Evolutionary conservation across 1,139 yeast species (phyloP).

Genomic region (Kluyveromyces sp.): DNA sequence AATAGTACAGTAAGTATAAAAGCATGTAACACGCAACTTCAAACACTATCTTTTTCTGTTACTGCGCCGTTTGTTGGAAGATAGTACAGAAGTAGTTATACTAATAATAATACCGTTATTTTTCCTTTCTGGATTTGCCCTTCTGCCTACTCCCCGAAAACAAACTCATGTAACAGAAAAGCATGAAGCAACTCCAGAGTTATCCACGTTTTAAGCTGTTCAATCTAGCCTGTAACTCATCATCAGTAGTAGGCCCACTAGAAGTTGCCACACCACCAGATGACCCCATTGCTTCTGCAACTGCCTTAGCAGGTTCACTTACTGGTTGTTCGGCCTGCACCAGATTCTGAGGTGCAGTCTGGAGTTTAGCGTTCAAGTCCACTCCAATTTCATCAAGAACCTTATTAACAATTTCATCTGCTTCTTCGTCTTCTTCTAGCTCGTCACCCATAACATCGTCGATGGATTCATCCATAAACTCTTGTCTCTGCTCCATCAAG

Average conservation of each 20-base stretch:
- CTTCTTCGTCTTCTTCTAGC: conserved; percentile 72
- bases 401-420: conserved; percentile 84
- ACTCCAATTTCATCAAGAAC: conserved; percentile 96
- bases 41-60: too few relatives aligned
- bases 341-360: conserved; percentile 57
- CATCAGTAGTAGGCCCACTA: conserved; percentile 49
- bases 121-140: too few relatives aligned
- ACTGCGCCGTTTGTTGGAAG: too few relatives aligned
- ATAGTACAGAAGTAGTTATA: too few relatives aligned
- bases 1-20: conserved; percentile 9
- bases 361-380: conserved; percentile 60
- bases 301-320: conserved; percentile 29
- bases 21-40: too few relatives aligned
- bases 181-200: too few relatives aligned
- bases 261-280: conserved; percentile 32
- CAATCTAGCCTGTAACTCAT: conserved; percentile 82
- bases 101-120: too few relatives aligned
- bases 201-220: conserved; percentile 61
- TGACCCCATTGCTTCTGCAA: conserved; percentile 45
- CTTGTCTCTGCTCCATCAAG: conserved; percentile 97
- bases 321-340: conserved; percentile 27
- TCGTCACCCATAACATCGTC: conserved; percentile 91
- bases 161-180: too few relatives aligned
- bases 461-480: conserved; percentile 96
- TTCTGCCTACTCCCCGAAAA: too few relatives aligned